phyloP scores from a whole-genome alignment of 805 yeast species.

The Pichia membranifaciens region DNA sequence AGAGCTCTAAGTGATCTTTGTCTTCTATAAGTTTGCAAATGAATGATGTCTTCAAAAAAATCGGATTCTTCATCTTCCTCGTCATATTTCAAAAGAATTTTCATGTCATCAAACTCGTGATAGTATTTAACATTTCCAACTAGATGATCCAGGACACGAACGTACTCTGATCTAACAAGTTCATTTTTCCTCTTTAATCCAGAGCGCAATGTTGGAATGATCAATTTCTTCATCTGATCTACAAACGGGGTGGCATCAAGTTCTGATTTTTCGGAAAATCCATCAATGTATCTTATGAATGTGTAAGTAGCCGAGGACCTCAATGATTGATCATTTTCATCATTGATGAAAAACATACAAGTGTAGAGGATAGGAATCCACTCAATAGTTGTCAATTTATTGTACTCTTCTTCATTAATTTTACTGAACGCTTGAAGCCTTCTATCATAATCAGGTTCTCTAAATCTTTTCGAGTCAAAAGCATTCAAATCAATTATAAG shows the following conservation, averaged over 20 bases:
- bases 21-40: slow-evolving; percentile 81
- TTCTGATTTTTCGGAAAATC: slow-evolving; percentile 32
- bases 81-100: slow-evolving; percentile 50
- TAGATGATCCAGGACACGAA: slow-evolving; percentile 58
- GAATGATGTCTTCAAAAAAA: slow-evolving; percentile 54
- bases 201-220: slow-evolving; percentile 59
- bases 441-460: slow-evolving; percentile 73
- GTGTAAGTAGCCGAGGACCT: slow-evolving; percentile 70
- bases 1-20: slow-evolving; percentile 74
- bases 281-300: slow-evolving; percentile 60
- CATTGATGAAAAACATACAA: slow-evolving; percentile 65
- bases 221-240: slow-evolving; percentile 41
- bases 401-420: slow-evolving; percentile 53
- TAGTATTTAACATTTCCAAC: slow-evolving; percentile 42
- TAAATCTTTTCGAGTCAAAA: slow-evolving; percentile 52
- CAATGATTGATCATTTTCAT: slow-evolving; percentile 71
- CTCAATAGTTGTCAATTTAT: slow-evolving; percentile 41
- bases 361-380: slow-evolving; percentile 79
- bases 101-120: slow-evolving; percentile 58
- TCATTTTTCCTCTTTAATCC: slow-evolving; percentile 64
- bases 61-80: slow-evolving; percentile 78
- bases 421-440: slow-evolving; percentile 61
- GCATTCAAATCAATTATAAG: slow-evolving; percentile 68
- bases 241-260: slow-evolving; percentile 28
- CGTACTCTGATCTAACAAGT: slow-evolving; percentile 63